Evolutionary conservation across 2,329 filamentous ascomycete species (phyloP).

Genomic region (Talaromyces marneffei): DNA sequence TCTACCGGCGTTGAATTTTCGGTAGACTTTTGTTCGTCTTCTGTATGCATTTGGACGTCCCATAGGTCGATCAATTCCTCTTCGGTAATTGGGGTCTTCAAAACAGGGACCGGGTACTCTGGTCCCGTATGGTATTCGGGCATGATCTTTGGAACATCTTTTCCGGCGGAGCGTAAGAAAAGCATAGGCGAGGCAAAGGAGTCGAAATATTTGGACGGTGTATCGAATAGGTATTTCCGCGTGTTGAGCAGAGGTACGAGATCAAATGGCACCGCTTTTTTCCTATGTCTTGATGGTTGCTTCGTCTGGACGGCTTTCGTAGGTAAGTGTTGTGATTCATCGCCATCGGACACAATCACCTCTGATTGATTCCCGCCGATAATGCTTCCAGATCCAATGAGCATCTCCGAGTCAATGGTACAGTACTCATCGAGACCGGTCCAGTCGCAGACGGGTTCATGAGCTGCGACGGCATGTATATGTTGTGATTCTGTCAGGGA

Average conservation of each 20-base stretch:
- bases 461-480: slow-evolving; percentile 29
- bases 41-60: slow-evolving; percentile 13
- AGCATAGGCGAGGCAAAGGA: slow-evolving; percentile 40
- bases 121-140: slow-evolving; percentile 31
- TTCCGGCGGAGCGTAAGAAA: slow-evolving; percentile 38
- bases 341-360: background rate
- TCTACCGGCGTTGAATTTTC: background rate
- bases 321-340: slow-evolving; percentile 1
- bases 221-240: slow-evolving; percentile 31
- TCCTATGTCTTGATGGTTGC: slow-evolving; percentile 12
- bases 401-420: slow-evolving; percentile 13
- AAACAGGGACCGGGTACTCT: slow-evolving; percentile 30
- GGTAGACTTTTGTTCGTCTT: background rate
- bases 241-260: slow-evolving; percentile 33
- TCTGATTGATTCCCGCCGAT: slow-evolving; percentile 5
- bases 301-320: slow-evolving; percentile 15
- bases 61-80: slow-evolving; percentile 11
- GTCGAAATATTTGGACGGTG: slow-evolving; percentile 38
- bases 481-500: slow-evolving; percentile 36
- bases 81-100: slow-evolving; percentile 16
- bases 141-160: slow-evolving; percentile 32
- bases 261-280: slow-evolving; percentile 22
- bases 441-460: slow-evolving; percentile 37
- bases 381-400: background rate
- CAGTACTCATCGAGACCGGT: slow-evolving; percentile 38